Evolutionary conservation across 2,329 filamentous ascomycete genomes (phyloP).

Genomic region (Ceratocystiopsis minuta): DNA sequence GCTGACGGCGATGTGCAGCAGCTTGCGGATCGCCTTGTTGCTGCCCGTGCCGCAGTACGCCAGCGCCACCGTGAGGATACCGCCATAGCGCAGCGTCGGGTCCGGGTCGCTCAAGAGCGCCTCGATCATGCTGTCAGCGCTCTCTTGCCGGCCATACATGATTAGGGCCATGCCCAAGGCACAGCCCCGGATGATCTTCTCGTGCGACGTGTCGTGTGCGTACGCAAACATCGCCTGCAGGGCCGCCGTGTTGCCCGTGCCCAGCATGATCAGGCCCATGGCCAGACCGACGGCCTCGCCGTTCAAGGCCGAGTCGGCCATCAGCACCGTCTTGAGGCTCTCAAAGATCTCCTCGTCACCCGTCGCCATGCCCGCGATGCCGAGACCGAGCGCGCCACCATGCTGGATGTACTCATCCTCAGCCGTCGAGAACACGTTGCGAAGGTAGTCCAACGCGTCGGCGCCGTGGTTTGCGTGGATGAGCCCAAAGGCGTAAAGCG

Average conservation of each 20-base stretch:
- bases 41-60: slow-evolving; percentile 94
- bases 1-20: slow-evolving; percentile 90
- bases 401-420: slow-evolving; percentile 92
- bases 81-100: slow-evolving; percentile 83
- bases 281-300: slow-evolving; percentile 89
- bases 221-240: slow-evolving; percentile 96
- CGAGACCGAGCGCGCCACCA: slow-evolving; percentile 82
- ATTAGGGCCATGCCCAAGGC: slow-evolving; percentile 95
- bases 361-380: slow-evolving; percentile 94
- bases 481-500: slow-evolving; percentile 82
- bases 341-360: slow-evolving; percentile 83
- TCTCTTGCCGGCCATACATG: slow-evolving; percentile 93
- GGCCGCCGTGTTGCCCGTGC: slow-evolving; percentile 86
- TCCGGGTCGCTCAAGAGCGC: slow-evolving; percentile 86
- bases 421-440: slow-evolving; percentile 54
- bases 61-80: slow-evolving; percentile 95
- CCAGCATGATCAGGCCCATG: slow-evolving; percentile 97
- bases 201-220: slow-evolving; percentile 92
- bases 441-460: slow-evolving; percentile 67
- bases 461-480: slow-evolving; percentile 97
- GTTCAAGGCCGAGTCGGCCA: slow-evolving; percentile 87
- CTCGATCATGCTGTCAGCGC: slow-evolving; percentile 85
- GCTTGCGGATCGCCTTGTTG: slow-evolving; percentile 94
- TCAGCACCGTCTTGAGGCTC: slow-evolving; percentile 73
- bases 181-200: slow-evolving; percentile 94